Base-by-base conservation (phyloP, 75 land plant species). In the Chamaecyparis obtusa region DNA sequence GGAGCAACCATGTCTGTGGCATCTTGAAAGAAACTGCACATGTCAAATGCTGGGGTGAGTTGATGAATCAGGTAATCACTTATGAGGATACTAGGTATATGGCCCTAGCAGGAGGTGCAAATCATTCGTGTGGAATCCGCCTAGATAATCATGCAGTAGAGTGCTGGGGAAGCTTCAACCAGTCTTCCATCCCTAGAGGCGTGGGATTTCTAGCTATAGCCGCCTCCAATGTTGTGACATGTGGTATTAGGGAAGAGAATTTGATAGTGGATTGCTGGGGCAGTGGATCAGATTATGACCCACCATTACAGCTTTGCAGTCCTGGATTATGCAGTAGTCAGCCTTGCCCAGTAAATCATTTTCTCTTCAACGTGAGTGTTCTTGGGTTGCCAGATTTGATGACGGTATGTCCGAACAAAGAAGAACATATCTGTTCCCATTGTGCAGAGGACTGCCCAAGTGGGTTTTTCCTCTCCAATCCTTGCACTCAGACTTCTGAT, bases 211-310 rank as follows among this genome's bases (percentile, higher is more conserved):
- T 91, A 48, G 93, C 94, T 0, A 77, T 95, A 35, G 90, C 93
- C 36, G 91, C 95, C 16, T 88, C 94, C 2, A 90, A 89, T 54
- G 88, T 39, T 48, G 75, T 86, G 21, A 95, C 92, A 3, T 95
- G 96, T 87, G 95, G 95, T 7, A 90, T 95, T 37, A 90, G 95
- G 77, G 96, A 94, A 86, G 85, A 78, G 72, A 92, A 95, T 86
- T 55, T 95, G 88, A 86, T 95, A 2, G 90, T 93, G 39, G 95
- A 88, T 72, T 95, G 96, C 76, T 95, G 94, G 94, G 94, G 93
- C 27, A 60, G 69, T 19, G 36, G 57, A 14, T 71, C 77, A 27
- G 92, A 86, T 84, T 95, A 80, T 82, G 88, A 88, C 72, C 96
- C 96, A 30, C 96, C 96, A 32, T 51, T 92, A 88, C 91, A 95